phyloP scores from a whole-genome alignment of 345 rosid species.

The Kandelia obovata region DNA sequence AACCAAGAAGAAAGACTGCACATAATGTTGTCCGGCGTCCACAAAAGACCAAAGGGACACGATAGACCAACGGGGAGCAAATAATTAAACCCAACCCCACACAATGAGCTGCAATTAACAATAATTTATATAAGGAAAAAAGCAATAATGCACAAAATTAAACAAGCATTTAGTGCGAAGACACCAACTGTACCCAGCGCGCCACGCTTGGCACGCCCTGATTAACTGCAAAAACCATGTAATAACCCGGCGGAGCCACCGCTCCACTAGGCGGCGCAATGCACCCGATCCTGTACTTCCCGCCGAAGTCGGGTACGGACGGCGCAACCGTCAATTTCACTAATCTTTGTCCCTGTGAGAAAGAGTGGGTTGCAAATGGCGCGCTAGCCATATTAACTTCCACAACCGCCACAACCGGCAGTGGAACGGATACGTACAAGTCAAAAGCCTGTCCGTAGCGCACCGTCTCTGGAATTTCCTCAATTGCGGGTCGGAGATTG shows the following conservation, averaged over 20 bases:
- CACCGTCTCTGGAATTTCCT: conserved; percentile 20
- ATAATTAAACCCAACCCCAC: too few relatives aligned
- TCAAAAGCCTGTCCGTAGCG: conserved; percentile 28
- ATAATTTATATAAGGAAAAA: too few relatives aligned
- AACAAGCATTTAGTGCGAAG: conserved; percentile 1
- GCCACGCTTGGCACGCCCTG: conserved; percentile 91
- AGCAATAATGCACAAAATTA: too few relatives aligned
- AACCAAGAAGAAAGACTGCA: too few relatives aligned
- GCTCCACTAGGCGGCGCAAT: conserved; percentile 71
- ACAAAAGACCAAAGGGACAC: too few relatives aligned
- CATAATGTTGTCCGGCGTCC: too few relatives aligned
- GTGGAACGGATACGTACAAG: conserved; percentile 45
- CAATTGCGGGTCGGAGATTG: conserved; percentile 55
- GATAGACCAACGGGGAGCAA: too few relatives aligned
- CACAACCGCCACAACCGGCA: conserved; percentile 71
- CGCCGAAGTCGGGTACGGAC: conserved; percentile 40
- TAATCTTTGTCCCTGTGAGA: conserved; percentile 77
- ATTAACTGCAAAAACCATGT: conserved; percentile 82
- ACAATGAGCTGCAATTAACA: too few relatives aligned
- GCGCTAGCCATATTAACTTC: conserved; percentile 36
- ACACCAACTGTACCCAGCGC: conserved; percentile 71
- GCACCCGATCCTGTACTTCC: conserved; percentile 54
- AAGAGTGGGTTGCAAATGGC: conserved; percentile 85
- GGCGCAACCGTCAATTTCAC: conserved; percentile 62
- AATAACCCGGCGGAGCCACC: conserved; percentile 86